Base-by-base conservation (phyloP, 345 rosid genomes). In the Excoecaria agallocha region DNA sequence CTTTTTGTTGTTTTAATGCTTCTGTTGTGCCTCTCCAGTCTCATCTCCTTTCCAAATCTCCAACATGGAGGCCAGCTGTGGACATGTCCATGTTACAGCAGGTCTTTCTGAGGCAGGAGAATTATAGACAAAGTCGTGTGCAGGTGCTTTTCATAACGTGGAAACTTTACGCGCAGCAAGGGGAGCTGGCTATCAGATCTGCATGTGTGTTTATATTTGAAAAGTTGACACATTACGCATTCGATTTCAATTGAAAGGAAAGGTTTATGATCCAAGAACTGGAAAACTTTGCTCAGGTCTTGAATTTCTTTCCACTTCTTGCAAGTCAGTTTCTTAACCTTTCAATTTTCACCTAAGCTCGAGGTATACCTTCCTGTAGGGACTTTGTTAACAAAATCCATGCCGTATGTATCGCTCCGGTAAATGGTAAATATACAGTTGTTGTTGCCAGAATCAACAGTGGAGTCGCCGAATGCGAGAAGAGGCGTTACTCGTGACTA, bases 41-140 rank as follows among this genome's bases (percentile, higher is more conserved):
- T n/a, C n/a, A n/a, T n/a, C n/a, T n/a, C n/a, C n/a, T n/a, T n/a
- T n/a, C n/a, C n/a, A n/a, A n/a, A n/a, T n/a, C n/a, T n/a, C n/a
- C n/a, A n/a, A n/a, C n/a, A 83, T 91, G 98, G 67, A 89, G 98
- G 81, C 72, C 91, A 5, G 93, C 89, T 5, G 88, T 83, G 0
- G 98, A 94, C 49, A 86, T 91, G 86, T 85, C 98, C 25, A 85
- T 94, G 98, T 80, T 94, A 80, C 97, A 92, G 84, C 91, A 94
- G 80, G 90, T 86, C 9, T 90, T 85, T 54, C 96, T 93, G 63
- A 81, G 87, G 57, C 98, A 88, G 77, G 98, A 90, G 63, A 88
- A 81, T 46, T 87, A 85, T 76, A 66, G 89, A 48, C 93, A 92
- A 77, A 85, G 88, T 72, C 84, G n/a, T n/a, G 97, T 13, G 87